Evolutionary conservation across 352 stramenopile genomes (phyloP), one percentile per base, ranked within the genome.

Genomic region (Pythium folliculosum): DNA sequence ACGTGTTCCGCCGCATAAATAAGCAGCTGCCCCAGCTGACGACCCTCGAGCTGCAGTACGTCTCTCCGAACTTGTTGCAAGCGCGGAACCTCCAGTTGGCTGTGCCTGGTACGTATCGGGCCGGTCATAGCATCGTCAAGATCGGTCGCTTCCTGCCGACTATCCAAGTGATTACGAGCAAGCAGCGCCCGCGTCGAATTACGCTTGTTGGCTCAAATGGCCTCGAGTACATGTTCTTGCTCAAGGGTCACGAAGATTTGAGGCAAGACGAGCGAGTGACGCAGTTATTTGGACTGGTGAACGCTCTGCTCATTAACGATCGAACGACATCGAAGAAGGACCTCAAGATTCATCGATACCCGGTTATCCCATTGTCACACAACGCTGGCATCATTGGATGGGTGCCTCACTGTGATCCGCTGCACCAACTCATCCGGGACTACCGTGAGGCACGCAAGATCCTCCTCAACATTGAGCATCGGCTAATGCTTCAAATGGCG

Each of bases 221-320:
- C 10, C 95, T 98, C 55, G 86, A 98, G 63, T 99, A 99, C 79
- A 88, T 98, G 40, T 99, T 99, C 78, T 74, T 99, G 55, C 90
- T 99, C 14, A 99, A 99, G 84, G 98, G 98, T 4, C 97, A 99
- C 75, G 98, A 99, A 79, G 98, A 99, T 86, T 80, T 99, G 59
- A 81, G 98, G 17, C 98, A 99, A 83, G 98, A 99, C 75, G 98
- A 99, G 80, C 89, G 98, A 60, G 98, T 99, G 19, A 99, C 99
- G 97, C 98, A 99, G 82, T 84, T 99, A 13, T 99, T 99, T 76
- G 98, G 98, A 17, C 86, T 99, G 25, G 98, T 99, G 52, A 99
- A 99, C 86, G 98, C 96, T 17, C 84, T 99, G 60, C 79, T 99
- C 35, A 92, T 95, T 48, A 98, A 99, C 75, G 98, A 99, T 73